A percentile compares a stretch with the other conserved stretches of the same genome.
Evolutionary conservation across 2,329 filamentous ascomycete species (phyloP).

Genomic region (Sporothrix protearum): DNA sequence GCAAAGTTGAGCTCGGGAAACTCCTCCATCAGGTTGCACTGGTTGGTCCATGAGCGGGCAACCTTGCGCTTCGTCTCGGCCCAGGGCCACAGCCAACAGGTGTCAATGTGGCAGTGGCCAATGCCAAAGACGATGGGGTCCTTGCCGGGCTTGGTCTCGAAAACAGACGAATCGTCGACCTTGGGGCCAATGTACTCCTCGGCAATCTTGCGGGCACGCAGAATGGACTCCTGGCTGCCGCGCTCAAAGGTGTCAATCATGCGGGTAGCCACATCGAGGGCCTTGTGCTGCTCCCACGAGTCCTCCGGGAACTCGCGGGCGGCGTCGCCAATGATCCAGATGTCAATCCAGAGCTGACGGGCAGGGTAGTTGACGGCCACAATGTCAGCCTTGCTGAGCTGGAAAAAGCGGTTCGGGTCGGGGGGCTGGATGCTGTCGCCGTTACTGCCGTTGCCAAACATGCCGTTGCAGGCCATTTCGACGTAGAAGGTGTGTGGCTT

Average conservation of each 20-base stretch:
- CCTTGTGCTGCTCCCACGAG: slow-evolving; percentile 84
- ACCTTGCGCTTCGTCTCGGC: slow-evolving; percentile 97
- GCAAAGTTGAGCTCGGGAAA: slow-evolving; percentile 93
- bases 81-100: slow-evolving; percentile 98
- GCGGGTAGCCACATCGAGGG: slow-evolving; percentile 74
- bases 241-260: slow-evolving; percentile 90
- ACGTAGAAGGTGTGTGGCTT: slow-evolving; percentile 88
- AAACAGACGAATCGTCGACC: slow-evolving; percentile 80
- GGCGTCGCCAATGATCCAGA: slow-evolving; percentile 93
- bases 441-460: slow-evolving; percentile 87
- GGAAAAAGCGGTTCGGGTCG: slow-evolving; percentile 76
- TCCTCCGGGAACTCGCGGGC: slow-evolving; percentile 85
- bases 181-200: slow-evolving; percentile 75
- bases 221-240: slow-evolving; percentile 72
- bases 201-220: slow-evolving; percentile 77
- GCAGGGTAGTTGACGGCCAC: slow-evolving; percentile 85
- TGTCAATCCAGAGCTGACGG: slow-evolving; percentile 79
- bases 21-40: slow-evolving; percentile 90
- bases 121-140: slow-evolving; percentile 80
- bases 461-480: slow-evolving; percentile 97
- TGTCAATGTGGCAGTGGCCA: slow-evolving; percentile 97
- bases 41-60: slow-evolving; percentile 91
- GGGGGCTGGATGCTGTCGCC: slow-evolving; percentile 88
- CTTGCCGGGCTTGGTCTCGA: slow-evolving; percentile 66
- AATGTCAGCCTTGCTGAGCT: slow-evolving; percentile 74